Evolutionary conservation across 345 rosid genomes (phyloP), one percentile per base, ranked within the genome.

Genomic region (Acer negundo): DNA sequence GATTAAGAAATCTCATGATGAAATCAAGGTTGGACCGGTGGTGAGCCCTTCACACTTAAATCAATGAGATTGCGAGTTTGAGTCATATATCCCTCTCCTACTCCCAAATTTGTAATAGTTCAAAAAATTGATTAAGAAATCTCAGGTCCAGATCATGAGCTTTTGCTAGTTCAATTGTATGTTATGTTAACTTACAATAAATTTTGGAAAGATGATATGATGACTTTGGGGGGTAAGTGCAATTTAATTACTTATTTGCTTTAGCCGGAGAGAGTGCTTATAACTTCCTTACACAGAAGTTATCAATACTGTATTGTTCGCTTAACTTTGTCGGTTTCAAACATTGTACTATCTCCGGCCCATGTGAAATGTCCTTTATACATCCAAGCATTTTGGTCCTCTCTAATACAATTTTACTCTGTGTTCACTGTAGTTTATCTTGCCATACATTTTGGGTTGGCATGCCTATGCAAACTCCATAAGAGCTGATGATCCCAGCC

Each of bases 361-460:
- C 19, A 7, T 23, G 68, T 38, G 51, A 58, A 55, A 10, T 35
- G 31, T 38, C 35, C 28, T 73, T 15, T 6, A 15, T 61, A 46
- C 28, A 59, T 6, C 11, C 56, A 23, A 59, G 55, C 13, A 7
- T 69, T 67, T 11, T 72, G 55, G 72, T 10, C 10, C 44, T 62
- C 19, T 28, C 44, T 49, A 47, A 69, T 65, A 69, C 22, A 15
- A 24, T 59, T 59, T 24, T 44, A 35, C 55, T 58, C 24, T n/a
- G n/a, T 24, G 22, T 75, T 65, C 24, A 69, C 13, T 75, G 87
- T 94, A 94, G 97, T 94, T 86, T 74, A 72, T 93, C 68, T 80
- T 95, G 86, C 98, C 98, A 0, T 85, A 89, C 84, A 86, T 95
- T 17, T 64, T 95, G 75, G 98, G 97, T 38, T 95, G 97, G 98